Base-by-base conservation (phyloP, 202 grass and related monocot species). In the Hordeum pubiflorum region DNA sequence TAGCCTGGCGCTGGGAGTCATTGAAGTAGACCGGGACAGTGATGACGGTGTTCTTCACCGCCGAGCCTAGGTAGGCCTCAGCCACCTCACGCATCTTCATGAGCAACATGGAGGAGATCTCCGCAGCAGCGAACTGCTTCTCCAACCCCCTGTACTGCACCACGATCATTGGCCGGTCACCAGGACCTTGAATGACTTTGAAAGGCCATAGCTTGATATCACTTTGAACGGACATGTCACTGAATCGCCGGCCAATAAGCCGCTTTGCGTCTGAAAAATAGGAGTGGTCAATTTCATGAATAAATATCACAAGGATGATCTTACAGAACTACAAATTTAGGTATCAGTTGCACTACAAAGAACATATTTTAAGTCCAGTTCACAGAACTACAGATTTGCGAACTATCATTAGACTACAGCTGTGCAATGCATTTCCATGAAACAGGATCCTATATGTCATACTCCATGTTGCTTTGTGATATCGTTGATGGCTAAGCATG, bases 151-250 rank as follows among this genome's bases (percentile, higher is more conserved):
- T 72, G 14, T 72, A 48, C 23, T 29, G 68, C 23, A 72, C 68
- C 24, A 72, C 40, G 39, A 72, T 72, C 23, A 72, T 18, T 23
- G 67, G 39, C 39, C 67, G 41, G 23, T 72, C 22, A 4, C 41
- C 13, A 10, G 40, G 68, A 48, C 68, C 68, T 72, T 41, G 15
- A 17, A 72, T 46, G 41, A 72, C 68, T 72, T 72, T 72, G 41
- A 72, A 72, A 48, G 68, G 68, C 68, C 68, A 72, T 48, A 72
- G 68, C 68, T 72, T 72, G 2, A 72, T 29, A 48, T 72, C 68
- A 27, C 68, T 41, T 72, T 72, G 68, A 17, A 72, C 41, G 40
- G 68, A 46, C 23, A 41, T 9, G 13, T 31, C 40, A 29, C 68
- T 72, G 68, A 72, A 72, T 48, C 68, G 13, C 7, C 13, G 68